A percentile compares a stretch with the other conserved stretches of the same genome.
Conservation (phyloP, 1,284 basidiomycete genomes). For the Sporisorium reilianum region DNA sequence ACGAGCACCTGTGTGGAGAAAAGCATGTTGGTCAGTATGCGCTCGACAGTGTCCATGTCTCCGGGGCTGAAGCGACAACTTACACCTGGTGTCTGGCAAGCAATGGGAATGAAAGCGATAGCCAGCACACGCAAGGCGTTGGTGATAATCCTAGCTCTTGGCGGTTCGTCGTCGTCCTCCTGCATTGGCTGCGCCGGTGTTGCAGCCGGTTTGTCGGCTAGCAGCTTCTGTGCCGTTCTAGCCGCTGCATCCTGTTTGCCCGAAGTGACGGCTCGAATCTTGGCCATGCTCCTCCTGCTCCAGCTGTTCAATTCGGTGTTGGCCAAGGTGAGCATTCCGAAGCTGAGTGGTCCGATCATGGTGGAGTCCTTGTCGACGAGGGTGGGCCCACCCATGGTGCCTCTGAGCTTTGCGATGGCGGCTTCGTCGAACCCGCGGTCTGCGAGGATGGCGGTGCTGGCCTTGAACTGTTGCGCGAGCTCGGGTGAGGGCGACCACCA, state of each 20-base stretch:
- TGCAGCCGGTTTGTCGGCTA: background rate
- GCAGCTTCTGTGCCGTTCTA: conserved; percentile 33
- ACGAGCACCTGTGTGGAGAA: conserved; percentile 75
- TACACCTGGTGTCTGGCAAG: conserved; percentile 83
- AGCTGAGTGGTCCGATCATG: conserved; percentile 58
- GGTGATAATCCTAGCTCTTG: conserved; percentile 74
- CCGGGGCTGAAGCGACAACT: conserved; percentile 55
- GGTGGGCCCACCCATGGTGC: conserved; percentile 60
- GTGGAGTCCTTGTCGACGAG: conserved; percentile 60
- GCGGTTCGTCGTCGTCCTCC: conserved; percentile 47
- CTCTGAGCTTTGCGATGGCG: conserved; percentile 46
- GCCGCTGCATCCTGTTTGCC: conserved; percentile 25
- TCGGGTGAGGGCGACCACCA: conserved; percentile 64
- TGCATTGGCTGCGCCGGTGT: background rate
- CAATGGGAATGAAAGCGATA: conserved; percentile 80
- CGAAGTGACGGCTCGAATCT: conserved; percentile 26
- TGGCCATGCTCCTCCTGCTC: conserved; percentile 47
- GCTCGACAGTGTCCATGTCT: no score
- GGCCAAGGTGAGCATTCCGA: conserved; percentile 61
- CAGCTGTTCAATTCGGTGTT: conserved; percentile 63
- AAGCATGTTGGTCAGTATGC: background rate
- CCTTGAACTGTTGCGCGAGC: conserved; percentile 54
- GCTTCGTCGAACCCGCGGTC: conserved; percentile 61
- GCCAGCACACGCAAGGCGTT: conserved; percentile 76
- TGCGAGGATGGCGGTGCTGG: conserved; percentile 50